Conservation (phyloP, 2,329 filamentous ascomycete species). For the Onygenales sp. region DNA sequence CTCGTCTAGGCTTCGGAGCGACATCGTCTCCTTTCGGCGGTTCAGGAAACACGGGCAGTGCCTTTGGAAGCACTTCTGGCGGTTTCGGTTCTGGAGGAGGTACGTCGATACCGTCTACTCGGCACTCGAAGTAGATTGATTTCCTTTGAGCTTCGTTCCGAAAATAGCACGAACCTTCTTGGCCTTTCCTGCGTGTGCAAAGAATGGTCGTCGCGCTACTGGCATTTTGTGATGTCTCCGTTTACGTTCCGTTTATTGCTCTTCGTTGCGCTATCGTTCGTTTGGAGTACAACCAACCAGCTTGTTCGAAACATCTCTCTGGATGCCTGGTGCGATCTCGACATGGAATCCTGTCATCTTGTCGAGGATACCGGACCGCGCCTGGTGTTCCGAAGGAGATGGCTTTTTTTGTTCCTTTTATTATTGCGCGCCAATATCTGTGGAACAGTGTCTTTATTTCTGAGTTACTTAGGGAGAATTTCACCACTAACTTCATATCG, state of each 20-base stretch:
- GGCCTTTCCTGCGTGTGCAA: neutral
- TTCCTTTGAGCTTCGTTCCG: neutral
- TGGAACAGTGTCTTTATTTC: neutral
- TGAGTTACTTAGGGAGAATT: neutral
- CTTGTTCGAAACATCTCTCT: neutral
- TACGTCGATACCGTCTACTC: conserved; percentile 11
- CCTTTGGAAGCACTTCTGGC: conserved; percentile 13
- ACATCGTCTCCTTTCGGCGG: conserved; percentile 27
- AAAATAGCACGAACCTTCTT: neutral
- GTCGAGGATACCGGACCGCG: neutral
- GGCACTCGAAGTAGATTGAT: neutral
- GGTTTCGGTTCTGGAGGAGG: conserved; percentile 21
- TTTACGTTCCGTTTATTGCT: too few relatives aligned
- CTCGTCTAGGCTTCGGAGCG: conserved; percentile 27
- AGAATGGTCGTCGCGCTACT: neutral
- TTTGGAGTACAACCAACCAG: neutral
- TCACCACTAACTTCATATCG: neutral
- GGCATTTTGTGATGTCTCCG: neutral
- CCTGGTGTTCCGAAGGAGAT: neutral
- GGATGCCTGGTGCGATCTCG: neutral
- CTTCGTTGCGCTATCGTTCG: neutral
- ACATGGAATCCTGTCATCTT: neutral
- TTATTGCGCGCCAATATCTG: neutral
- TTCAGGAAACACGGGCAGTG: conserved; percentile 17
- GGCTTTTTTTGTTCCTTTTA: neutral